phyloP scores from a whole-genome alignment of 805 yeast genomes.

The Ogataea paraovalis region DNA sequence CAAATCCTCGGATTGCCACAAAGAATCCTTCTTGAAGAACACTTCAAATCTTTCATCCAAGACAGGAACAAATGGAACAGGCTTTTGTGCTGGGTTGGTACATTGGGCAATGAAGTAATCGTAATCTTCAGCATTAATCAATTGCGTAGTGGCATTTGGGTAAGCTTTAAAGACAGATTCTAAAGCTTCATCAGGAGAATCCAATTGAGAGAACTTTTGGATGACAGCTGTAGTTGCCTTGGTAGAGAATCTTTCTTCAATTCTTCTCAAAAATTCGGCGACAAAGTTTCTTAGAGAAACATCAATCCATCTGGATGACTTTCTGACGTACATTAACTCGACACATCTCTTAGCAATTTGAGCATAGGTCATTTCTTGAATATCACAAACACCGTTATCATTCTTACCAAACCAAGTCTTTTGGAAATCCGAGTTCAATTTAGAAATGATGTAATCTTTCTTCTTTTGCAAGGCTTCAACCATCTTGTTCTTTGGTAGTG shows the following conservation, averaged over 20 bases:
- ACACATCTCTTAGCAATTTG: slow-evolving; percentile 85
- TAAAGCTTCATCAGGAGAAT: slow-evolving; percentile 59
- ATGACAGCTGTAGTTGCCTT: slow-evolving; percentile 58
- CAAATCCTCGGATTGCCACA: slow-evolving; percentile 98
- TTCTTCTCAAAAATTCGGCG: slow-evolving; percentile 85
- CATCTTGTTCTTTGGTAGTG: slow-evolving; percentile 83
- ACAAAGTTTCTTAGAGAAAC: slow-evolving; percentile 76
- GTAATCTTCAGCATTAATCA: slow-evolving; percentile 91
- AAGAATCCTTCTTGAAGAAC: slow-evolving; percentile 96
- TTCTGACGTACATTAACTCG: slow-evolving; percentile 80
- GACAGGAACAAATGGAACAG: slow-evolving; percentile 96
- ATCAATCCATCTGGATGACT: slow-evolving; percentile 86
- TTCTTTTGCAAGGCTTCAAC: slow-evolving; percentile 76
- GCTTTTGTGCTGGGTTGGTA: slow-evolving; percentile 84
- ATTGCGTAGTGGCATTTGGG: slow-evolving; percentile 74
- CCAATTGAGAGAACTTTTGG: slow-evolving; percentile 67
- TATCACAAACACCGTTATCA: slow-evolving; percentile 74
- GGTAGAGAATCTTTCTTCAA: slow-evolving; percentile 90
- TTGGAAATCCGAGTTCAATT: slow-evolving; percentile 91
- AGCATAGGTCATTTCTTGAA: slow-evolving; percentile 92
- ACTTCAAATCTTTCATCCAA: slow-evolving; percentile 91
- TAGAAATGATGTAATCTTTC: slow-evolving; percentile 79
- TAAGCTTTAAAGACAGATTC: slow-evolving; percentile 60
- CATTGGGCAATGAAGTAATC: slow-evolving; percentile 87
- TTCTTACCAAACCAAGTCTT: slow-evolving; percentile 96